A percentile compares a stretch with the other conserved stretches of the same genome.
These are phyloP conservation scores for Amoebophrya sp. DNA, from an alignment of 169 alveolate species.

Conservation along the genomic window DNA sequence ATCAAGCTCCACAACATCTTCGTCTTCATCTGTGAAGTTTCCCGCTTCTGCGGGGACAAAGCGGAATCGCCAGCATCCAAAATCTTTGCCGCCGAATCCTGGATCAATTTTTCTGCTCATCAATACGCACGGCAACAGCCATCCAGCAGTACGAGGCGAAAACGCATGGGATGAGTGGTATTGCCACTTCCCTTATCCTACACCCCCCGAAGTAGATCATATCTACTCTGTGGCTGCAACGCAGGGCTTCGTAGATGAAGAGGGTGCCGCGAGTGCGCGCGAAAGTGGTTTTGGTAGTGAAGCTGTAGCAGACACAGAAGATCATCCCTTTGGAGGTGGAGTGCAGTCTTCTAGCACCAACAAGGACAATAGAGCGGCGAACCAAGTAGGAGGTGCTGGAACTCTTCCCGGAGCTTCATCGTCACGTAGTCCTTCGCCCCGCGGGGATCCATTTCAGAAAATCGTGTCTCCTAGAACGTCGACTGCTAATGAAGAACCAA, in stretches of 20 bases:
- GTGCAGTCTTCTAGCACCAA: too few relatives aligned
- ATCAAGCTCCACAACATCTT: too few relatives aligned
- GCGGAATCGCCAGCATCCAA: not conserved
- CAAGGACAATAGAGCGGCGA: too few relatives aligned
- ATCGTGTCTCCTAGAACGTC: too few relatives aligned
- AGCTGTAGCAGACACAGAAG: too few relatives aligned
- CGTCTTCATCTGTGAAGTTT: too few relatives aligned
- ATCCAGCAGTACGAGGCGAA: not conserved
- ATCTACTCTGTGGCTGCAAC: not conserved
- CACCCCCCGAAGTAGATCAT: not conserved
- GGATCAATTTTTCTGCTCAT: not conserved
- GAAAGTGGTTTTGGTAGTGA: not conserved
- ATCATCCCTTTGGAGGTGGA: too few relatives aligned
- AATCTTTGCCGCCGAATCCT: not conserved
- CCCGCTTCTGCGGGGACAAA: not conserved
- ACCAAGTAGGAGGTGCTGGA: too few relatives aligned
- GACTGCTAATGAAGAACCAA: too few relatives aligned
- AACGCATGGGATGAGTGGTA: not conserved
- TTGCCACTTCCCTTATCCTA: constrained; percentile 7
- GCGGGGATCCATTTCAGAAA: too few relatives aligned
- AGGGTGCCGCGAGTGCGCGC: constrained; percentile 17
- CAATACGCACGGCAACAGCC: not conserved
- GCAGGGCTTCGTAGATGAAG: not conserved
- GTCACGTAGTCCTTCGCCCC: too few relatives aligned
- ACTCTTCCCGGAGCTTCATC: too few relatives aligned